Conservation (phyloP, 345 rosid genomes). For the Physaria fendleri region DNA sequence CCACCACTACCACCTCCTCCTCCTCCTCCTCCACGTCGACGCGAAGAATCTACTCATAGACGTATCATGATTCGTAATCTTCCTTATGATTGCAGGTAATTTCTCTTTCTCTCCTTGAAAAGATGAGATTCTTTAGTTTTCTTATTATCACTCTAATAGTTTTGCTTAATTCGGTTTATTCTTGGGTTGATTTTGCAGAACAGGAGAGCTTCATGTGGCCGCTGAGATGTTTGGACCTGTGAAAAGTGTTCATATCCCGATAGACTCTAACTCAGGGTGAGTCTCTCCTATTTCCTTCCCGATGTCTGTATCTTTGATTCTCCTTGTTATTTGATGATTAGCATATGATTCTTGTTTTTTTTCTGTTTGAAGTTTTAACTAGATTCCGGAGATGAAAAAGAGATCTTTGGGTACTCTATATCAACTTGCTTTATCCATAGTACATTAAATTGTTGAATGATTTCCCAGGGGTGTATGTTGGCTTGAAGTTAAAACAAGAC, state of each 20-base stretch:
- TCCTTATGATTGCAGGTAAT: slow-evolving; percentile 87
- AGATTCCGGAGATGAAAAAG: slow-evolving; percentile 24
- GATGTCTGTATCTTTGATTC: background rate
- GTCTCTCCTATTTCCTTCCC: slow-evolving; percentile 4
- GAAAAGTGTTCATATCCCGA: slow-evolving; percentile 88
- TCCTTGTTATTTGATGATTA: background rate
- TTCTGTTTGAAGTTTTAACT: background rate
- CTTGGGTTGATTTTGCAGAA: slow-evolving; percentile 34
- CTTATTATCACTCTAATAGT: background rate
- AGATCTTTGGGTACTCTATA: background rate
- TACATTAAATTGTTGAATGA: slow-evolving; percentile 61
- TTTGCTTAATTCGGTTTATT: background rate
- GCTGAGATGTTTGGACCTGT: slow-evolving; percentile 88
- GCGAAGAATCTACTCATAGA: slow-evolving; percentile 62
- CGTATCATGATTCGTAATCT: slow-evolving; percentile 91
- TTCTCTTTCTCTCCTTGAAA: background rate
- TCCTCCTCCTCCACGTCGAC: too few species aligned
- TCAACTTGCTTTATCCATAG: slow-evolving; percentile 32
- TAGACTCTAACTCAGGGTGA: slow-evolving; percentile 90
- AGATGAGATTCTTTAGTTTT: background rate
- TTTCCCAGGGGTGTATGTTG: slow-evolving; percentile 96
- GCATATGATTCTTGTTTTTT: background rate
- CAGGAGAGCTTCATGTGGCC: slow-evolving; percentile 77
- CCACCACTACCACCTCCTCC: too few species aligned
- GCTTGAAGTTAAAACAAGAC: slow-evolving; percentile 95